Evolutionary conservation across 1,139 yeast species (phyloP).

Genomic region (Magnusiomyces fungicola): DNA sequence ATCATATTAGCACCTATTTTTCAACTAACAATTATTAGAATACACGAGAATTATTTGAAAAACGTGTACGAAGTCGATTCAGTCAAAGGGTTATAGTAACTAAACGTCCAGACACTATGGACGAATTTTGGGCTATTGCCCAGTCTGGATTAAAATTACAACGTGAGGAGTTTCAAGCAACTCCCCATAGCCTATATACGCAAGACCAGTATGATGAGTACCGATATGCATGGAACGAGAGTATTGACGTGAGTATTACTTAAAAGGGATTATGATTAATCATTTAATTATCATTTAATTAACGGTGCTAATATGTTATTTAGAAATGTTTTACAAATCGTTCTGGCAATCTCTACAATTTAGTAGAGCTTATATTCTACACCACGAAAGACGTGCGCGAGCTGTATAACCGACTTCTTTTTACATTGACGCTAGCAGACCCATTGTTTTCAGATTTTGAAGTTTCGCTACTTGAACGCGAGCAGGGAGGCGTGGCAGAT

Average conservation of each 20-base stretch:
- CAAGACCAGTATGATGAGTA: neutral
- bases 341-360: constrained; percentile 30
- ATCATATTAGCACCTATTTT: neutral
- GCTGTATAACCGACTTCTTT: constrained; percentile 45
- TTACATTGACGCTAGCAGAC: constrained; percentile 38
- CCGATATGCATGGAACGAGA: neutral
- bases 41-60: constrained; percentile 74
- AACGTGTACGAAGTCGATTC: constrained; percentile 84
- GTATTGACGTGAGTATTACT: too few species aligned
- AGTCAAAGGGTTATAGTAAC: constrained; percentile 68
- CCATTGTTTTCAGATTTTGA: constrained; percentile 33
- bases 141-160: constrained; percentile 26
- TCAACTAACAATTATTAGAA: constrained; percentile 31
- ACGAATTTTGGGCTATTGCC: constrained; percentile 31
- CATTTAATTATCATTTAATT: too few species aligned
- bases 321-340: constrained; percentile 24
- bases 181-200: neutral
- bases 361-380: constrained; percentile 44
- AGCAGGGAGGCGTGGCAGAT: constrained; percentile 29
- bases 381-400: constrained; percentile 54
- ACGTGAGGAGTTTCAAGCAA: constrained; percentile 18
- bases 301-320: too few species aligned
- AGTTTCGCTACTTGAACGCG: constrained; percentile 24
- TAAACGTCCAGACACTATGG: constrained; percentile 41
- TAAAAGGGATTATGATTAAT: too few species aligned